Evolutionary conservation across 1,284 basidiomycete species (phyloP).

Genomic region (Trichosporon sp.): DNA sequence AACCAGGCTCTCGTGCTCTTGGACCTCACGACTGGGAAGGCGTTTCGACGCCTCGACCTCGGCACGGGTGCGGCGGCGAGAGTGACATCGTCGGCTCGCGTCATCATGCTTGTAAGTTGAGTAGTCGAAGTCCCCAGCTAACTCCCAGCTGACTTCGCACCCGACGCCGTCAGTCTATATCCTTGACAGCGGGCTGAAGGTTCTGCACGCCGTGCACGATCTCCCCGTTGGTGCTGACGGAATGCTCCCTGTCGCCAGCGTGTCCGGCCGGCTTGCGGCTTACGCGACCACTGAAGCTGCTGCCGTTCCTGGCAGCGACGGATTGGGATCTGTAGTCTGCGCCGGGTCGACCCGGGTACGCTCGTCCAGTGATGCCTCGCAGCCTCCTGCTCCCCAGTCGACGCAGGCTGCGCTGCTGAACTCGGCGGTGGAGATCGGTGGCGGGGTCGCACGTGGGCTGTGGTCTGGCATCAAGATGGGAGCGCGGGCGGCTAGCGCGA

Average conservation of each 20-base stretch:
- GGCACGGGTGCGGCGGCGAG: slow-evolving; percentile 36
- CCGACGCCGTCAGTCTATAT: slow-evolving; percentile 42
- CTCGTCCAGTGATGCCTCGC: slow-evolving; percentile 14
- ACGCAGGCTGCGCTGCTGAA: slow-evolving; percentile 40
- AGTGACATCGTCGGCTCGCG: slow-evolving; percentile 32
- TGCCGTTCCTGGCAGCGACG: slow-evolving; percentile 37
- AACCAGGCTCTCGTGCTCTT: slow-evolving; percentile 38
- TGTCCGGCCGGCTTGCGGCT: slow-evolving; percentile 47
- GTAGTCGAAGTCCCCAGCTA: background rate
- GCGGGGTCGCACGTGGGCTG: slow-evolving; percentile 51
- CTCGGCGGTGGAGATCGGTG: slow-evolving; percentile 51
- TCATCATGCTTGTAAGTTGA: slow-evolving; percentile 42
- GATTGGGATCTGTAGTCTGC: slow-evolving; percentile 45
- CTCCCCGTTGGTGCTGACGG: slow-evolving; percentile 32
- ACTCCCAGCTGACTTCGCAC: slow-evolving; percentile 38
- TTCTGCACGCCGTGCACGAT: slow-evolving; percentile 11
- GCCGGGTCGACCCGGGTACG: slow-evolving; percentile 23
- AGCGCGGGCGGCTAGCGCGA: slow-evolving; percentile 41
- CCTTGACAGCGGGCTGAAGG: slow-evolving; percentile 28
- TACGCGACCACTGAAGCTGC: slow-evolving; percentile 41
- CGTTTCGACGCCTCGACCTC: slow-evolving; percentile 40
- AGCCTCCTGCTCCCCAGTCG: slow-evolving; percentile 13
- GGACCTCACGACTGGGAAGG: slow-evolving; percentile 37
- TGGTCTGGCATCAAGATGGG: slow-evolving; percentile 54
- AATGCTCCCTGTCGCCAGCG: slow-evolving; percentile 37